Evolutionary conservation across 192 early-diverging fungal genomes (phyloP), one percentile per base, ranked within the genome.

Genomic region (Powellomyces hirtus): DNA sequence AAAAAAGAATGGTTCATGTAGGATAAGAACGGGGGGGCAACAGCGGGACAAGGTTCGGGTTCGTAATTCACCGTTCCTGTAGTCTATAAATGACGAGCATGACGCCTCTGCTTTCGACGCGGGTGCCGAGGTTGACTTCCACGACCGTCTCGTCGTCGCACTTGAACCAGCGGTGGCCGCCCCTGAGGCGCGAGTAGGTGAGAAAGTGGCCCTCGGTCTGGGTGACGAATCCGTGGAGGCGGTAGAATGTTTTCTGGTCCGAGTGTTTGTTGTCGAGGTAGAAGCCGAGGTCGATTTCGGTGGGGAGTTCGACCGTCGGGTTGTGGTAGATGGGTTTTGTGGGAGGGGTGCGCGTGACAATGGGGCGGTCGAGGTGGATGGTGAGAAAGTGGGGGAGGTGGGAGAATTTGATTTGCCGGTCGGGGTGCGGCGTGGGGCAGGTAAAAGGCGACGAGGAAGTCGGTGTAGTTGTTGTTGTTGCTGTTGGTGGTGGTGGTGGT

Each of bases 151-250:
- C 75, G 58, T 82, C 80, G 27, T 70, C 59, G 51, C 60, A 64
- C 52, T 73, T 76, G 52, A 50, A 82, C 79, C 79, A 80, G 20
- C 36, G 30, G 2, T 18, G 8, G 4, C 70, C 66, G 7, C 45
- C 68, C 36, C 69, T 14, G 4, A 70, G 16, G 10, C 77, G 52
- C 22, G 80, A 75, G 55, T 82, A 82, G 5, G 70, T 62, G 36
- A 82, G 35, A 59, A 71, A 82, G 31, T 76, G 60, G 16, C 74
- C 76, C 42, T 79, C 67, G 24, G 71, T 70, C 58, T 82, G 77
- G 16, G 80, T 82, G 26, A 77, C 72, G 62, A 82, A 79, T 13
- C 75, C 76, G 59, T 82, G 77, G 22, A 82, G 64, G 18, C 66
- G 52, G 53, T 77, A 82, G 26, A 77, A 76, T 13, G 80, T 79